Evolutionary conservation across 1,284 basidiomycete genomes (phyloP), one percentile per base, ranked within the genome.

Genomic region (Boletellus sp.): DNA sequence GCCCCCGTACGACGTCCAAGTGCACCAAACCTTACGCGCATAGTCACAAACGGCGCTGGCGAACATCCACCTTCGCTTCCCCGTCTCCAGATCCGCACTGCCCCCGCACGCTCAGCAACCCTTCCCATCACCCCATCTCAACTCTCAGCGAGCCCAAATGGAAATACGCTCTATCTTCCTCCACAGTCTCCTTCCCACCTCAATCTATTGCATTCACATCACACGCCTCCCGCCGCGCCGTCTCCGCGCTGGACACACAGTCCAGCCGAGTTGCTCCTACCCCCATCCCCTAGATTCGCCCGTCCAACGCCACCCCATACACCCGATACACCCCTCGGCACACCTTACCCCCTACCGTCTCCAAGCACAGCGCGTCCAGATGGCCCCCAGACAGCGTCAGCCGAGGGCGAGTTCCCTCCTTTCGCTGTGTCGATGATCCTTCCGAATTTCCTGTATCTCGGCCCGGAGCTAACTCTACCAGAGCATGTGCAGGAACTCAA

Each of bases 401-500:
- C 79, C 0, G 81, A 80, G 73, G 76, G 79, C 35, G 76, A 80
- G 21, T 75, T 81, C 56, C 81, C 82, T 6, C 69, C 73, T 3
- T 95, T 96, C 63, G 74, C 78, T 19, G 81, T 95, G 21, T 93
- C 91, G 13, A 90, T 86, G 12, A 97, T 98, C 56, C 75, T 98
- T 1, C 93, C 95, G 1, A 82, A 83, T 52, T 96, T 96, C 70
- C 76, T 98, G 19, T 98, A 83, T 68, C 80, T 98, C 16, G 95
- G 95, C 1, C 91, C 95, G 0, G 93, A 97, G 67, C 78, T 91
- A n/a, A 84, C 85, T 1, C 73, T 76, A 5, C 73, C 76, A 45
- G 82, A 83, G 53, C 90, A 97, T 63, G 86, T 93, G 11, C 74
- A 81, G 16, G 81, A 86, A 68, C 75, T 98, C 37, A 73, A 81